A percentile compares a stretch with the other conserved stretches of the same genome.
Evolutionary conservation across 192 early-diverging fungal genomes (phyloP).

Genomic region (Coemansia sp.): DNA sequence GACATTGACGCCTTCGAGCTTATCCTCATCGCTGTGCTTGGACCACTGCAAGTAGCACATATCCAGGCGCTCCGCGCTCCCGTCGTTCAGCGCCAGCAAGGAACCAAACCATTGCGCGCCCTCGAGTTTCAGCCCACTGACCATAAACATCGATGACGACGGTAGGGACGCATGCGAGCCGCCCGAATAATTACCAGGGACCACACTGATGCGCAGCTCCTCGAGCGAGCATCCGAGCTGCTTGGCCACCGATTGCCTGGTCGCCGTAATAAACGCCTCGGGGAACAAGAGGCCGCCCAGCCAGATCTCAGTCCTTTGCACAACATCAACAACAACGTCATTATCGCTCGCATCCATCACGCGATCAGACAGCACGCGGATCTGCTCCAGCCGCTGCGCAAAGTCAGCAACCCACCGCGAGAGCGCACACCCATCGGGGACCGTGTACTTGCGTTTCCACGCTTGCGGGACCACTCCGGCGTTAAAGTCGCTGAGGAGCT

Average conservation of each 20-base stretch:
- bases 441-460: constrained; percentile 56
- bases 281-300: constrained; percentile 85
- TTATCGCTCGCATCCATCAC: background rate
- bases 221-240: constrained; percentile 74
- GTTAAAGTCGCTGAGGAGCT: constrained; percentile 65
- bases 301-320: constrained; percentile 60
- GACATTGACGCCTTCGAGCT: constrained; percentile 26
- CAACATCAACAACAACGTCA: background rate
- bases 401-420: constrained; percentile 76
- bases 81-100: constrained; percentile 44
- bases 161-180: too few species aligned
- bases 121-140: constrained; percentile 50
- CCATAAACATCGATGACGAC: too few species aligned
- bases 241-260: constrained; percentile 82
- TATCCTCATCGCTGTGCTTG: background rate
- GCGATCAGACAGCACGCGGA: constrained; percentile 51
- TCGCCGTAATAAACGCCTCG: constrained; percentile 89
- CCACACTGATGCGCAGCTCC: constrained; percentile 63
- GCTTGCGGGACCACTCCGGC: constrained; percentile 69
- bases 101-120: constrained; percentile 43
- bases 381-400: constrained; percentile 64
- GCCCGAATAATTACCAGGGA: too few species aligned
- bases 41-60: constrained; percentile 43
- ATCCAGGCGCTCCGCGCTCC: constrained; percentile 29
- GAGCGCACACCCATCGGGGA: constrained; percentile 49